Evolutionary conservation across 164 flowering plant genomes (phyloP).

Genomic region (Pachysandra terminalis): DNA sequence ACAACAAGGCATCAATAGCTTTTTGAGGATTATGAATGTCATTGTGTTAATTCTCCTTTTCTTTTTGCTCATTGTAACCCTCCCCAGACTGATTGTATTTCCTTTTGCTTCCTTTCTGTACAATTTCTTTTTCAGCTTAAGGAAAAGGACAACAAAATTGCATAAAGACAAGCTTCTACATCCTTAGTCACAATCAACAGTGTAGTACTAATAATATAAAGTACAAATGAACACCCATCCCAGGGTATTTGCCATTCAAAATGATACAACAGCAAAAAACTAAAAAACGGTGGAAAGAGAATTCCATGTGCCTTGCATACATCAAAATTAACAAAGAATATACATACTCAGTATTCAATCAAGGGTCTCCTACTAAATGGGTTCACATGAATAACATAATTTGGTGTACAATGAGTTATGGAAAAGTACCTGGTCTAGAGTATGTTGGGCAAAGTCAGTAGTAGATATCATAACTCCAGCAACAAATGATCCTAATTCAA

Average conservation of each 20-base stretch:
- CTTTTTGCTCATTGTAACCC: neutral
- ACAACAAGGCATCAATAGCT: too few species aligned
- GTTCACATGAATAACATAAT: constrained; percentile 3
- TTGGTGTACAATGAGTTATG: neutral
- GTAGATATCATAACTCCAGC: constrained; percentile 99
- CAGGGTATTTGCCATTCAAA: too few species aligned
- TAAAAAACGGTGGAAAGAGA: neutral
- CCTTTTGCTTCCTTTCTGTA: neutral
- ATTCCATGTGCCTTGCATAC: neutral
- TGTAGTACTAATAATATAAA: neutral
- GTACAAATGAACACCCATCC: too few species aligned
- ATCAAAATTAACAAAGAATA: neutral
- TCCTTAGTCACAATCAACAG: neutral
- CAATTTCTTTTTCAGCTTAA: neutral
- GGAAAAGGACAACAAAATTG: neutral
- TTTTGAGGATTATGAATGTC: too few species aligned
- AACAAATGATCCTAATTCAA: constrained; percentile 94
- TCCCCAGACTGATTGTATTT: neutral
- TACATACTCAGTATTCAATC: neutral
- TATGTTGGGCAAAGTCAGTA: constrained; percentile 91
- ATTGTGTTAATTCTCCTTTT: too few species aligned
- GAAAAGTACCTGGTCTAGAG: constrained; percentile 75
- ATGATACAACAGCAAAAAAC: neutral
- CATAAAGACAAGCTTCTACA: neutral
- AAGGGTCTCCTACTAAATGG: neutral